phyloP scores from a whole-genome alignment of 2,329 filamentous ascomycete species.

The Rosellinia necatrix region DNA sequence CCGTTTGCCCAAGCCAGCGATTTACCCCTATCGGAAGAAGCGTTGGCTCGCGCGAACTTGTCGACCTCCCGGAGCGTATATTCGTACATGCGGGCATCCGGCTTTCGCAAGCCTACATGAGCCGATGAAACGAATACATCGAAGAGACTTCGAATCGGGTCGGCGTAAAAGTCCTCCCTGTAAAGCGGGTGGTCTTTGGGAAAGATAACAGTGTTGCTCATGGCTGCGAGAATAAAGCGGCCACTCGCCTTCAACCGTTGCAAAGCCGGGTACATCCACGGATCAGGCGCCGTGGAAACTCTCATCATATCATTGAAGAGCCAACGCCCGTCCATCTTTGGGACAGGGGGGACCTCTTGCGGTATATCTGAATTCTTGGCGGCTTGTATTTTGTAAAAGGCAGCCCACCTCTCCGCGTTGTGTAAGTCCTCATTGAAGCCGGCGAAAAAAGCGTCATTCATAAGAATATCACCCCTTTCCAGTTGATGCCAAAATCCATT shows the following conservation, averaged over 20 bases:
- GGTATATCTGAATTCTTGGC: conserved; percentile 48
- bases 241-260: conserved; percentile 67
- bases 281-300: conserved; percentile 71
- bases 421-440: conserved; percentile 78
- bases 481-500: conserved; percentile 86
- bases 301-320: conserved; percentile 94
- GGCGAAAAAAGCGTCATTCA: conserved; percentile 76
- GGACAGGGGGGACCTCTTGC: conserved; percentile 62
- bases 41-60: conserved; percentile 61
- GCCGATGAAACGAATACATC: conserved; percentile 88
- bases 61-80: conserved; percentile 71
- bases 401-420: conserved; percentile 68
- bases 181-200: conserved; percentile 74
- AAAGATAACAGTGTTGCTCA: conserved; percentile 91
- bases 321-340: conserved; percentile 74
- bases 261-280: conserved; percentile 86
- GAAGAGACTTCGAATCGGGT: conserved; percentile 70
- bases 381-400: conserved; percentile 59
- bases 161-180: conserved; percentile 53
- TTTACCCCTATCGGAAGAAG: conserved; percentile 45
- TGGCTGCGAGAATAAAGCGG: conserved; percentile 74
- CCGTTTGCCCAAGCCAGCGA: conserved; percentile 52
- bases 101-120: conserved; percentile 86
- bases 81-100: conserved; percentile 80
- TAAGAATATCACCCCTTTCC: conserved; percentile 79